Conservation (phyloP, 495 filamentous ascomycete species). For the Penicillium chermesinum region DNA sequence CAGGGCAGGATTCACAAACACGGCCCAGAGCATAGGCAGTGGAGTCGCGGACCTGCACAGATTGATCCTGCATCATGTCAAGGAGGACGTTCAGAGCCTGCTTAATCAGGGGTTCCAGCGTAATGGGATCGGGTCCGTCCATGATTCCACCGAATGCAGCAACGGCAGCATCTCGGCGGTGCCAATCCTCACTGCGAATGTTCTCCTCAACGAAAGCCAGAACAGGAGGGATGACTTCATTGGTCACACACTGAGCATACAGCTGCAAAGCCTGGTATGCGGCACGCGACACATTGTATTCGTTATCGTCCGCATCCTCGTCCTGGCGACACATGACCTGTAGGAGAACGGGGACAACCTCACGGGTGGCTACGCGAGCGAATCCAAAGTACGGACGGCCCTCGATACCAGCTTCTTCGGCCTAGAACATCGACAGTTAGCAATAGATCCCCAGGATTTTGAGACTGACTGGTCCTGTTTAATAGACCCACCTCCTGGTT, state of each 20-base stretch:
- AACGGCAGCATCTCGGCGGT: conserved; percentile 86
- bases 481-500: conserved; percentile 69
- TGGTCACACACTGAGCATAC: conserved; percentile 84
- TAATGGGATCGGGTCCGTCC: conserved; percentile 90
- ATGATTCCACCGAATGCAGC: conserved; percentile 99
- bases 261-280: conserved; percentile 96
- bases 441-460: not conserved
- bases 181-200: conserved; percentile 87
- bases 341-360: conserved; percentile 89
- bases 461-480: not conserved
- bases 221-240: conserved; percentile 73
- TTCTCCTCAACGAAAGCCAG: conserved; percentile 87
- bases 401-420: conserved; percentile 67
- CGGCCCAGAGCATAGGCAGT: conserved; percentile 93
- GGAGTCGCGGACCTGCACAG: conserved; percentile 91
- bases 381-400: conserved; percentile 90
- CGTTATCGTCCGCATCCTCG: conserved; percentile 91
- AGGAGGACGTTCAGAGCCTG: conserved; percentile 87
- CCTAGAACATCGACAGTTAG: conserved; percentile 19
- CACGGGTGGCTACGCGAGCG: conserved; percentile 76
- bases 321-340: conserved; percentile 91
- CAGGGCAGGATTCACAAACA: conserved; percentile 85
- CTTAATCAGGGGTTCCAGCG: conserved; percentile 87
- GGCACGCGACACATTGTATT: conserved; percentile 93
- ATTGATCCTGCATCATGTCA: conserved; percentile 90